Conservation (phyloP, 805 yeast species). For the Metschnikowia kofuensis region DNA sequence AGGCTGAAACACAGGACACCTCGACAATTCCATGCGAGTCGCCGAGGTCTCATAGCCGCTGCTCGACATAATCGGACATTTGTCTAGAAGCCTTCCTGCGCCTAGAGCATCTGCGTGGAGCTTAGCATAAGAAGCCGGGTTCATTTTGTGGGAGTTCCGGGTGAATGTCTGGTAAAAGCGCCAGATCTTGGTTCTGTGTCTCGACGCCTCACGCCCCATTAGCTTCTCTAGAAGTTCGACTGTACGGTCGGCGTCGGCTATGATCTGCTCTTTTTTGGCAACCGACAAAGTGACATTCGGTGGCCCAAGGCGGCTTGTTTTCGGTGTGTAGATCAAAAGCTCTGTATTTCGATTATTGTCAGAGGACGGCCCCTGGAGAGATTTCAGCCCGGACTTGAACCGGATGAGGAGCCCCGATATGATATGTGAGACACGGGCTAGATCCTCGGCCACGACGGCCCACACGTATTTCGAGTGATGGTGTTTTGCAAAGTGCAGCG, state of each 20-base stretch:
- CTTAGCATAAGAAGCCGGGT: slow-evolving; percentile 30
- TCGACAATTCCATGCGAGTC: slow-evolving; percentile 10
- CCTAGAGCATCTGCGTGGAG: slow-evolving; percentile 18
- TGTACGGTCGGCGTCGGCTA: slow-evolving; percentile 15
- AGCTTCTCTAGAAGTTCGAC: slow-evolving; percentile 10
- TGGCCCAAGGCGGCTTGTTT: not conserved
- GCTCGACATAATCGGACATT: slow-evolving; percentile 24
- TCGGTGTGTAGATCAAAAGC: not conserved
- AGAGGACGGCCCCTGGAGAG: not conserved
- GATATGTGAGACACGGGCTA: slow-evolving; percentile 31
- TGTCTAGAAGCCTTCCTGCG: slow-evolving; percentile 14
- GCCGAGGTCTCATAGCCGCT: slow-evolving; percentile 28
- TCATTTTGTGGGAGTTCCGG: slow-evolving; percentile 28
- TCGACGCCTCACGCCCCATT: slow-evolving; percentile 5
- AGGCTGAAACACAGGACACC: slow-evolving; percentile 19
- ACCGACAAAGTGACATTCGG: slow-evolving; percentile 5
- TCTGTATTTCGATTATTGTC: not conserved
- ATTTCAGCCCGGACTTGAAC: slow-evolving; percentile 14
- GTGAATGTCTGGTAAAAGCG: slow-evolving; percentile 38
- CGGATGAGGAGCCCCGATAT: slow-evolving; percentile 33
- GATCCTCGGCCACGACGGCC: slow-evolving; percentile 26
- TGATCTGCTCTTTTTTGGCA: slow-evolving; percentile 13
- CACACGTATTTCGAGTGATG: slow-evolving; percentile 20
- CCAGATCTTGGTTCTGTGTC: slow-evolving; percentile 30
- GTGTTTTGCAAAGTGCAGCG: slow-evolving; percentile 7